Evolutionary conservation across 768 basidiomycete genomes (phyloP), one percentile per base, ranked within the genome.

Genomic region (Dendrothele bispora): DNA sequence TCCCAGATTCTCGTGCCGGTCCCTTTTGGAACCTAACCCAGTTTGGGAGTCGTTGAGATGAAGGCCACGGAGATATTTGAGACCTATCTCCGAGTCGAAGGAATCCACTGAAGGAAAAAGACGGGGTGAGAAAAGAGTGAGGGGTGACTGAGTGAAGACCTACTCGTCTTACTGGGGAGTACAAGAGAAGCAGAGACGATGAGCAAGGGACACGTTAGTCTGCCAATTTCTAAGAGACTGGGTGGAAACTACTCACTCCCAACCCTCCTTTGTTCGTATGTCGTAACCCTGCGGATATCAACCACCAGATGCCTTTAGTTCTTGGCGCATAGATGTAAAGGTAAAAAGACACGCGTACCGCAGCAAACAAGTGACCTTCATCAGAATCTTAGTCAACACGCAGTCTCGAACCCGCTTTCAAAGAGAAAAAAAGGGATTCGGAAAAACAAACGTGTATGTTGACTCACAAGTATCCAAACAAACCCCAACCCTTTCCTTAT

Each of bases 21-120:
- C 92, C 54, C 80, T 84, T 55, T 77, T 84, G 11, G 85, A 84
- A 3, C 72, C 77, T 11, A 80, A 70, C 1, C 67, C 70, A 7
- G 75, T 77, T 61, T 90, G 89, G 11, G 87, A 88, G 61, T 93
- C 91, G 59, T 95, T 95, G 37, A 93, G 60, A 57, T 95, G 92
- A 79, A 93, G 86, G 1, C 85, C 91, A 3, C 81, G 75, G 14
- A 94, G 79, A 59, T 91, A 93, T 11, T 72, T 60, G 21, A 89
- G 56, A 2, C 92, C 89, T 3, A 95, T 73, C 50, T 78, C 67
- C n/a, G 71, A 57, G 26, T 88, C 83, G 55, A 94, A 91, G 38
- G 76, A 67, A 10, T 68, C 57, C 64, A 91, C 88, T 82, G 54
- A 45, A 11, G 43, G 25, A n/a, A 15, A 17, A 12, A 20, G 37